Conservation (phyloP, 139 green algal species). For the Tetradesmus obliquus region DNA sequence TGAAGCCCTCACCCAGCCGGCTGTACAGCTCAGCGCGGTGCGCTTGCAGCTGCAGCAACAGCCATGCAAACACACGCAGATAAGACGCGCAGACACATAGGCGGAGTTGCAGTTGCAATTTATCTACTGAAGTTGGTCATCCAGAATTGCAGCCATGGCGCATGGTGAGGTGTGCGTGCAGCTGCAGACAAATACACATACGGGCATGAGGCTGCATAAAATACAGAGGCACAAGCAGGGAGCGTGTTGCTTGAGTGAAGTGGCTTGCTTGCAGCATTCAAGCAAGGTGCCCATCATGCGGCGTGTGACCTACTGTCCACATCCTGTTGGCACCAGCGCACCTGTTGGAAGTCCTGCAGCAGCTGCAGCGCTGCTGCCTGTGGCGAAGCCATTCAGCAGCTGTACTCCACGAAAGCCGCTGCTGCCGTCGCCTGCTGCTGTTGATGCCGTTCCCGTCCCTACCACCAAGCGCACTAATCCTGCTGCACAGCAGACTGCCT, state of each 20-base stretch:
- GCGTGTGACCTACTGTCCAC: not conserved
- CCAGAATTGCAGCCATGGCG: not conserved
- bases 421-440: not conserved
- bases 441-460: not conserved
- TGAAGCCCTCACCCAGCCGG: conserved; percentile 16
- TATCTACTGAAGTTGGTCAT: not conserved
- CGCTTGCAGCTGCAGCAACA: conserved; percentile 41
- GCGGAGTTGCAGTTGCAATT: not conserved
- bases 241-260: too few species aligned
- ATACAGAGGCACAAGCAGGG: too few species aligned
- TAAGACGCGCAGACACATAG: not conserved
- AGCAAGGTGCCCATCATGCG: not conserved
- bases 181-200: too few species aligned
- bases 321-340: not conserved
- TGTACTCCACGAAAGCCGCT: not conserved
- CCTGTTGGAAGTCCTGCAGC: conserved; percentile 40
- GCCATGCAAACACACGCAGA: not conserved
- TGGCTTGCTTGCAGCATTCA: not conserved
- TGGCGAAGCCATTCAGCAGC: not conserved
- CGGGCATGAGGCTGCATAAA: too few species aligned
- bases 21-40: conserved; percentile 44
- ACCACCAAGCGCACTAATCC: not conserved
- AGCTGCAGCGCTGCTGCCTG: not conserved
- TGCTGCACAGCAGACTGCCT: not conserved
- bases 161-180: too few species aligned